Percentiles rank a stretch among this genome's conserved stretches.
phyloP scores from a whole-genome alignment of 345 rosid species.

The Mallotus nudiflorus region DNA sequence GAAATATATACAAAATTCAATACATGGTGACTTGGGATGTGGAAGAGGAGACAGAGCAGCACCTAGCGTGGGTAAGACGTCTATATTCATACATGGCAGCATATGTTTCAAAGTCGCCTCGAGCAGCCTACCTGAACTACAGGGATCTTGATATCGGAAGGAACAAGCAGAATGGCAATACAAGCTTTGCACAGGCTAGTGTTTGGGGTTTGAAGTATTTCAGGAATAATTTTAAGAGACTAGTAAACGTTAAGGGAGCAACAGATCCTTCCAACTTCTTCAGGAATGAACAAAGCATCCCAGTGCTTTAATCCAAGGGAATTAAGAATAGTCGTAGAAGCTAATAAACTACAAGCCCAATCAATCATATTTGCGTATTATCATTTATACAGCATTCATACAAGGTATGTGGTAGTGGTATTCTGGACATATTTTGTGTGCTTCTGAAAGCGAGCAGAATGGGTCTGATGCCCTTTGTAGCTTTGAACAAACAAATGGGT shows the following conservation, averaged over 20 bases:
- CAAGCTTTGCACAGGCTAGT: constrained; percentile 5
- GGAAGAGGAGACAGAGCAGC: constrained; percentile 7
- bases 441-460: too few species aligned
- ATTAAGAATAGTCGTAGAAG: too few species aligned
- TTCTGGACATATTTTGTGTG: too few species aligned
- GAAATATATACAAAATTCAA: constrained; percentile 18
- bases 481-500: too few species aligned
- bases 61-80: constrained; percentile 6
- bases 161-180: constrained; percentile 2
- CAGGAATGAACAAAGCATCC: constrained; percentile 23
- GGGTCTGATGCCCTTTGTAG: too few species aligned
- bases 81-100: constrained; percentile 12
- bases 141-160: constrained; percentile 27
- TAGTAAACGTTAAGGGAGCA: constrained; percentile 7
- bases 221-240: constrained; percentile 17
- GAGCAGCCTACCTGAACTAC: constrained; percentile 22
- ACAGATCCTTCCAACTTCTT: constrained; percentile 25
- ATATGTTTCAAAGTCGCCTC: constrained; percentile 17
- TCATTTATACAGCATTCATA: too few species aligned
- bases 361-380: too few species aligned
- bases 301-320: not conserved
- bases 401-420: too few species aligned
- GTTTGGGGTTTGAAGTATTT: constrained; percentile 22
- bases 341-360: too few species aligned
- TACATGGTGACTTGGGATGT: constrained; percentile 9